These are phyloP conservation scores for Hymenoscyphus repandus DNA, from an alignment of 2,329 filamentous ascomycete genomes.

Conservation along the genomic window DNA sequence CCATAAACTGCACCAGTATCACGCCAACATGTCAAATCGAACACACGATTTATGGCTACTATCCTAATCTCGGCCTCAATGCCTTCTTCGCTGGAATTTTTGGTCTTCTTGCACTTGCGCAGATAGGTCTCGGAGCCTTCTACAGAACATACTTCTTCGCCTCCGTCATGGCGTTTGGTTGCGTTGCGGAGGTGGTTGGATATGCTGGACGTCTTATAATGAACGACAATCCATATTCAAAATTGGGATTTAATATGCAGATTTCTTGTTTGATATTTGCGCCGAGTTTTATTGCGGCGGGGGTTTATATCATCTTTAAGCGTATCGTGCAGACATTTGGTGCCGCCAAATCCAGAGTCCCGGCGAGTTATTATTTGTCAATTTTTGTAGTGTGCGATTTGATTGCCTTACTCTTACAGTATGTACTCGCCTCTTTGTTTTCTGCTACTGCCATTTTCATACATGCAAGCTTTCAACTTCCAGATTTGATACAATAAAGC, in stretches of 20 bases:
- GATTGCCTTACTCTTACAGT: constrained; percentile 52
- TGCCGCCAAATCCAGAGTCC: constrained; percentile 23
- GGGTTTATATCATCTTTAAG: constrained; percentile 54
- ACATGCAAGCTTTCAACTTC: no score
- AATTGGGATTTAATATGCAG: constrained; percentile 41
- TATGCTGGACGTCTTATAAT: constrained; percentile 51
- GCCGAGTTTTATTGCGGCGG: constrained; percentile 51
- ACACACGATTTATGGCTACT: constrained; percentile 41
- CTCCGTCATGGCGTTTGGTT: constrained; percentile 39
- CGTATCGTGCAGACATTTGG: constrained; percentile 19
- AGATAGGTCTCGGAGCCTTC: constrained; percentile 39
- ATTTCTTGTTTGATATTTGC: constrained; percentile 32
- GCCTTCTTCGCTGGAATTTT: constrained; percentile 49
- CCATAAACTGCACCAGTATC: constrained; percentile 11
- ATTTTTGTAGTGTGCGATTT: constrained; percentile 57
- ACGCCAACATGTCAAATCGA: constrained; percentile 29
- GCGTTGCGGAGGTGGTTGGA: constrained; percentile 49
- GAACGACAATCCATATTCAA: constrained; percentile 46
- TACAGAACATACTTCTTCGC: constrained; percentile 50
- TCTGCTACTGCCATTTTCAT: not conserved
- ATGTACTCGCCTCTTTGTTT: constrained; percentile 31
- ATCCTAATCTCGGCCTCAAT: constrained; percentile 49
- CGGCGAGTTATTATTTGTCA: constrained; percentile 40
- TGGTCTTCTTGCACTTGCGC: constrained; percentile 38
- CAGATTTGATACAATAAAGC: not conserved